Base-by-base conservation (phyloP, 352 stramenopile species). In the Globisporangium heterothallicum region DNA sequence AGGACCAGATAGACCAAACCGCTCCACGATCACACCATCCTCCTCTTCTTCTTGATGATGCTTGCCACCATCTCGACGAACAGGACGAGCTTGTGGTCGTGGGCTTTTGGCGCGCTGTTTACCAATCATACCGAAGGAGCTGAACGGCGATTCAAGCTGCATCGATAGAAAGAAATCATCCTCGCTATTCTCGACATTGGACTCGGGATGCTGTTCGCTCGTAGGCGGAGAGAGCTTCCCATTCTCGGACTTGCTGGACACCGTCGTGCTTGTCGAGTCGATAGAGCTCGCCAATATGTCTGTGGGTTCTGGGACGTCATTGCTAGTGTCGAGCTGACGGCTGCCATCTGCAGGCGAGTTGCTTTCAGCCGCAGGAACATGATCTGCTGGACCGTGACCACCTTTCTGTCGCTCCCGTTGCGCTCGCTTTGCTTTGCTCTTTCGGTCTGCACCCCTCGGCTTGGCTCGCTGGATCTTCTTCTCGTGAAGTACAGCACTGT, bases 211-310 rank as follows among this genome's bases (percentile, higher is more conserved):
- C 9, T 32, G 7, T 2, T 35, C 25, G 22, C n/a, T 34, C 27
- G 22, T 34, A 12, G 25, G 26, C 3, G 43, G 35, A 12, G 36
- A 60, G 2, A 49, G 26, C 44, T 59, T 59, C 18, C 16, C 21
- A 24, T 46, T 44, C 16, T 53, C 53, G 13, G 53, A 53, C 43
- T 53, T 44, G 24, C 47, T 49, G 18, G 53, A 53, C 53, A 59
- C 26, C 6, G 53, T 49, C 43, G 53, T 59, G 36, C 35, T 60
- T 24, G 53, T 59, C 44, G 53, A 60, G 45, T 43, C 36, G 18
- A 45, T 60, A 4, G 53, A 55, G 36, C 45, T 49, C 36, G 29
- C 36, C 16, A 55, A 24, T 5, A 13, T 13, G 40, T 47, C 24
- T 7, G 48, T 26, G 9, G 35, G 14, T 22, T 59, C 44, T 4